Percentiles rank a stretch among this genome's conserved stretches.
Evolutionary conservation across 345 rosid species (phyloP).

Genomic region (Iberis pinnata): DNA sequence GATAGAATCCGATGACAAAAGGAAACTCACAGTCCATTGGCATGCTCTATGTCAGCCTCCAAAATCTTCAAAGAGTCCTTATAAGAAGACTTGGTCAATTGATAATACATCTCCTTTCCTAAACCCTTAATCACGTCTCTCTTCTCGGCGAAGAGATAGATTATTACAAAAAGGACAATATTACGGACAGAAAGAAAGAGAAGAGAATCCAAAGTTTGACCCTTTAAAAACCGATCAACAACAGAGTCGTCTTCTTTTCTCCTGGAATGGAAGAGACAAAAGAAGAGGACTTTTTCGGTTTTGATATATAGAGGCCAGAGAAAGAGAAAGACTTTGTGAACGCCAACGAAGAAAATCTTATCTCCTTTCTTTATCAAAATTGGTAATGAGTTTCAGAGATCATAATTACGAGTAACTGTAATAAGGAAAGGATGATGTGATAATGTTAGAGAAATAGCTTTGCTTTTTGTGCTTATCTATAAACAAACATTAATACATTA

Average conservation of each 20-base stretch:
- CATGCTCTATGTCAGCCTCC: conserved; percentile 84
- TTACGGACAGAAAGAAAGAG: background rate
- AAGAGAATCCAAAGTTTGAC: conserved; percentile 20
- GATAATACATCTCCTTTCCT: conserved; percentile 26
- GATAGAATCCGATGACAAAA: conserved; percentile 15
- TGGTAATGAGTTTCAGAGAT: background rate
- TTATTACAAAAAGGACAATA: conserved; percentile 2
- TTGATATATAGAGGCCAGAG: conserved; percentile 17
- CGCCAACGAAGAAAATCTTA: background rate
- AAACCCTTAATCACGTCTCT: no score
- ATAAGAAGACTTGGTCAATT: conserved; percentile 36
- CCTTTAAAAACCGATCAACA: conserved; percentile 16
- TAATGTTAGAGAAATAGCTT: background rate
- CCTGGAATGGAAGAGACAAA: conserved; percentile 9
- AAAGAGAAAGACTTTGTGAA: conserved; percentile 18
- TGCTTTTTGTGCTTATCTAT: no score
- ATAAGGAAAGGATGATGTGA: background rate
- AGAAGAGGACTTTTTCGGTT: background rate
- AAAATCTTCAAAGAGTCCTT: conserved; percentile 70
- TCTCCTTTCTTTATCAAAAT: background rate
- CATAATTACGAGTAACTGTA: no score
- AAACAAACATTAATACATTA: no score
- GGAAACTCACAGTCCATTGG: conserved; percentile 67
- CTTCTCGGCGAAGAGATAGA: background rate
- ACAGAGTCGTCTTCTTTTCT: conserved; percentile 23